Conservation (phyloP, 2,329 filamentous ascomycete species). For the Colletotrichum theobromicola region DNA sequence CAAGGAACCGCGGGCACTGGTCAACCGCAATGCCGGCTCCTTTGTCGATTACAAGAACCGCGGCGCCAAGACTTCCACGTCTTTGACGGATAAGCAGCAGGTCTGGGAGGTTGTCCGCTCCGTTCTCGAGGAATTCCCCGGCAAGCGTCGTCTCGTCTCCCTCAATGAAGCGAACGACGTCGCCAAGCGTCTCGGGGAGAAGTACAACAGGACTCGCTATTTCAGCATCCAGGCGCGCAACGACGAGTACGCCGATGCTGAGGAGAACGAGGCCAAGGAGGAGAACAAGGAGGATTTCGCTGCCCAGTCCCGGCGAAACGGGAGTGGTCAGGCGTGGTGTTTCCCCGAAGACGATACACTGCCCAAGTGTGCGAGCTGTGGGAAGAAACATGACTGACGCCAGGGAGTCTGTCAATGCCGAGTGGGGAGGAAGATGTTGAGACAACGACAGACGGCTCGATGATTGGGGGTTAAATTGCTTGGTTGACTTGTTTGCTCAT, state of each 20-base stretch:
- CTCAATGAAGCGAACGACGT: conserved; percentile 64
- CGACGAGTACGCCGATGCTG: conserved; percentile 29
- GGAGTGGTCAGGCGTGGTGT: background rate
- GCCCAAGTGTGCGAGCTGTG: background rate
- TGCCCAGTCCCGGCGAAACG: background rate
- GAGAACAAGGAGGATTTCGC: conserved; percentile 36
- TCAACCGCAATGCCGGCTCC: background rate
- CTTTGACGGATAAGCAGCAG: background rate
- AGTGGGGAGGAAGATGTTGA: background rate
- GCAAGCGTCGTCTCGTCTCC: conserved; percentile 55
- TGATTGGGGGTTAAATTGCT: background rate
- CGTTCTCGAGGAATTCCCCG: conserved; percentile 30
- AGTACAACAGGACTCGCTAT: conserved; percentile 42
- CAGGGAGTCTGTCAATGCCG: background rate
- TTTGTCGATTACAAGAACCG: conserved; percentile 14
- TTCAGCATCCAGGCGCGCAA: conserved; percentile 36
- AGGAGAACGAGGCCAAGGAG: conserved; percentile 27
- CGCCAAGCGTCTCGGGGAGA: conserved; percentile 59
- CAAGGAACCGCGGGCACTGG: background rate
- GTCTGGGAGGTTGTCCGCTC: conserved; percentile 29
- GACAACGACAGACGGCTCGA: background rate
- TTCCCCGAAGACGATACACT: background rate
- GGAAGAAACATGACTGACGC: background rate
- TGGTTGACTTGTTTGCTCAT: background rate
- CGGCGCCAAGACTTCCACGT: background rate